Conservation (phyloP, 345 rosid species). For the Passiflora organensis region DNA sequence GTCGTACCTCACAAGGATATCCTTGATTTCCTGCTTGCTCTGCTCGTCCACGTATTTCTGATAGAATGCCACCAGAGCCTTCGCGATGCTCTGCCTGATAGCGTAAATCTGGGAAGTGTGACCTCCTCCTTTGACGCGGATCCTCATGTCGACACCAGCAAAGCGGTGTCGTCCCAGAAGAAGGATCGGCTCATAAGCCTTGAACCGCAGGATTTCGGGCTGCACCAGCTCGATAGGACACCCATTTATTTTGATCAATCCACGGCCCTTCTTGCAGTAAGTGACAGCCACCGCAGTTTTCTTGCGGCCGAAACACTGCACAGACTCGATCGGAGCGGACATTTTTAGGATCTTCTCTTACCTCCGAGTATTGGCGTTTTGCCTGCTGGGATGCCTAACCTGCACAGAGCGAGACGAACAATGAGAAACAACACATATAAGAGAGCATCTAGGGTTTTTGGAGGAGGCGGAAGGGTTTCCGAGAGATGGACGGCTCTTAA, state of each 20-base stretch:
- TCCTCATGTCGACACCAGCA: slow-evolving; percentile 38
- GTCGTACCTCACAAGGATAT: slow-evolving; percentile 67
- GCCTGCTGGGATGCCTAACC: too few species aligned
- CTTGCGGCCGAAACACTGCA: slow-evolving; percentile 24
- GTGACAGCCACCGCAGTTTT: slow-evolving; percentile 25
- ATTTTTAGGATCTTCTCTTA: slow-evolving; percentile 2
- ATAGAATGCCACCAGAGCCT: slow-evolving; percentile 72
- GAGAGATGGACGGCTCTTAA: too few species aligned
- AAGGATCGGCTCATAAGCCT: slow-evolving; percentile 21
- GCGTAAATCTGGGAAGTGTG: slow-evolving; percentile 94
- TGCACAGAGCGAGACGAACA: too few species aligned
- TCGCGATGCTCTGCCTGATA: slow-evolving; percentile 82
- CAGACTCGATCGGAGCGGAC: slow-evolving; percentile 20
- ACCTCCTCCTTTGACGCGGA: slow-evolving; percentile 76
- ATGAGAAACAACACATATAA: too few species aligned
- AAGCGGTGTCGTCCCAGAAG: slow-evolving; percentile 18
- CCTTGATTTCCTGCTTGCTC: slow-evolving; percentile 85
- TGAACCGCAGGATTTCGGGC: slow-evolving; percentile 28
- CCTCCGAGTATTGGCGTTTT: slow-evolving; percentile 19
- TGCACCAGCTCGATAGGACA: slow-evolving; percentile 22
- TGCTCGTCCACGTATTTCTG: slow-evolving; percentile 88
- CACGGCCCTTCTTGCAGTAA: slow-evolving; percentile 19
- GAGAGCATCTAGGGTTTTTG: too few species aligned
- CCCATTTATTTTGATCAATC: slow-evolving; percentile 26
- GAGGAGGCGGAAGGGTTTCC: too few species aligned